phyloP scores from a whole-genome alignment of 441 rosid species.

The Oxalis stricta region DNA sequence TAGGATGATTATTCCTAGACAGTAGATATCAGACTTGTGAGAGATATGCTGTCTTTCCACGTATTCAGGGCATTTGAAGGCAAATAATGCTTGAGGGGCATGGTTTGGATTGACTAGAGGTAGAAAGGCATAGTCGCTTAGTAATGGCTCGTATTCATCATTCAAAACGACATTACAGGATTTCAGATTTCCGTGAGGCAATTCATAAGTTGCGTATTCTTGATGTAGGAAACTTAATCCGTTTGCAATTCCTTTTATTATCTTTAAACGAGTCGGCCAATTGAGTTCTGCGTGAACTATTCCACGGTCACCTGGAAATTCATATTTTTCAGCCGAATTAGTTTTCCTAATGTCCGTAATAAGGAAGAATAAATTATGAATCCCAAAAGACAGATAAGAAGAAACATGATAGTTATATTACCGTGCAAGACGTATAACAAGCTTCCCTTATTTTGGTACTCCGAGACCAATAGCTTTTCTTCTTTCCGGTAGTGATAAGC shows the following conservation, averaged over 20 bases:
- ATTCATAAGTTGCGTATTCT: conserved; percentile 39
- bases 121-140: conserved; percentile 54
- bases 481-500: conserved; percentile 72
- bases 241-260: conserved; percentile 49
- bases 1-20: conserved; percentile 61
- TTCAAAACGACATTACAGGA: conserved; percentile 66
- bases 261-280: conserved; percentile 55
- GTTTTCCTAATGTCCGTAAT: no score
- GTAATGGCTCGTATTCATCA: conserved; percentile 38
- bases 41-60: conserved; percentile 26
- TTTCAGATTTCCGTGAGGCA: conserved; percentile 88
- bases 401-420: conserved; percentile 8
- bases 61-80: conserved; percentile 56
- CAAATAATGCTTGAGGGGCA: conserved; percentile 45
- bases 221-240: conserved; percentile 53
- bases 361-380: not conserved
- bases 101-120: conserved; percentile 34
- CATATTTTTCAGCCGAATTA: no score
- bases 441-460: conserved; percentile 70
- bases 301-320: conserved; percentile 58
- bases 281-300: conserved; percentile 41
- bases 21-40: conserved; percentile 61
- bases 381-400: not conserved
- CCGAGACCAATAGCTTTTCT: conserved; percentile 69
- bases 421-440: conserved; percentile 65